Conservation (phyloP, 2,329 filamentous ascomycete species). For the Fusarium pseudonygamai region DNA sequence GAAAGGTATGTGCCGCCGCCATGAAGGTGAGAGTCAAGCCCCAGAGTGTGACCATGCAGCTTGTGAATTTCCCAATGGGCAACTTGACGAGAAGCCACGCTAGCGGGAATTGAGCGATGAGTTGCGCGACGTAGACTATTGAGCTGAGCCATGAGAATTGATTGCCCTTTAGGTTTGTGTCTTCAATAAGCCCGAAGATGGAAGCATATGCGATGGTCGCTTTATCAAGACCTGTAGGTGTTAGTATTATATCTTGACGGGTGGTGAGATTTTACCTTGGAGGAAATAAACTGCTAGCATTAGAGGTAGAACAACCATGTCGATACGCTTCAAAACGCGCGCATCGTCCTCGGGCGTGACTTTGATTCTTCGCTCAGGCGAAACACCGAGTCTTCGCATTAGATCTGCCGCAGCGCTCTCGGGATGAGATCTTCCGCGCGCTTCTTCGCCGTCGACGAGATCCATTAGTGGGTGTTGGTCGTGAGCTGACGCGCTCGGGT, state of each 20-base stretch:
- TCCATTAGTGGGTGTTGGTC: conserved; percentile 22
- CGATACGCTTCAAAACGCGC: conserved; percentile 28
- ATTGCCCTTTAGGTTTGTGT: conserved; percentile 56
- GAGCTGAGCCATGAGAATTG: conserved; percentile 73
- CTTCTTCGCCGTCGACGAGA: conserved; percentile 8
- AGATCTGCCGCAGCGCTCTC: conserved; percentile 4
- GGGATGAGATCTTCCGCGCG: background rate
- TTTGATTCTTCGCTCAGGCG: conserved; percentile 22
- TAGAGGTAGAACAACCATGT: conserved; percentile 31
- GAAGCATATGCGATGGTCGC: conserved; percentile 65
- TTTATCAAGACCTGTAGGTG: conserved; percentile 38
- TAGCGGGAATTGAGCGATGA: conserved; percentile 60
- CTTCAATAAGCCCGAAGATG: conserved; percentile 69
- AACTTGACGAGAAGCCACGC: conserved; percentile 64
- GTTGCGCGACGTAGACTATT: conserved; percentile 48
- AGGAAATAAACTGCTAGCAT: conserved; percentile 38
- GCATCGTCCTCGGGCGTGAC: conserved; percentile 36
- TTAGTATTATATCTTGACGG: background rate
- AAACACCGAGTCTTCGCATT: conserved; percentile 24
- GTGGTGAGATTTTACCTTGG: background rate
- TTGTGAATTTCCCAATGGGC: conserved; percentile 64
- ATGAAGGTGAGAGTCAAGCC: conserved; percentile 62
- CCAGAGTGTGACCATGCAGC: conserved; percentile 62
- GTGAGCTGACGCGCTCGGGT: conserved; percentile 10
- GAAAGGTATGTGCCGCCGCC: conserved; percentile 59